Percentiles rank a stretch among this genome's conserved stretches.
Evolutionary conservation across 768 basidiomycete genomes (phyloP).

Genomic region (Podaxis sp.): DNA sequence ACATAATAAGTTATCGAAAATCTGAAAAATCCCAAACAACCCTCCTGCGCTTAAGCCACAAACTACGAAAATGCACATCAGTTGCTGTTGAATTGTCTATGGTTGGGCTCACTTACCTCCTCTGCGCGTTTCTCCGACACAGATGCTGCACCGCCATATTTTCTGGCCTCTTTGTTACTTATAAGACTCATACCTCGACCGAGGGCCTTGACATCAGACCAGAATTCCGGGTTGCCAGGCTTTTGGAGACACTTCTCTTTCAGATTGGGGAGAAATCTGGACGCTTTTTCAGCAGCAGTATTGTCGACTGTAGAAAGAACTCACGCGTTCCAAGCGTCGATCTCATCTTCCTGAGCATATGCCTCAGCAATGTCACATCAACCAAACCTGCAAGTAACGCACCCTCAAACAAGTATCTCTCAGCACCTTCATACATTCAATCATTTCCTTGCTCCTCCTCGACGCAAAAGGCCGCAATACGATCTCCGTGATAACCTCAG

Average conservation of each 20-base stretch:
- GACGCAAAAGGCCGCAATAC: conserved; percentile 66
- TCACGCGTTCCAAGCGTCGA: conserved; percentile 77
- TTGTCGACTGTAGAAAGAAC: conserved; percentile 17
- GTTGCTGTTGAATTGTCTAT: not conserved
- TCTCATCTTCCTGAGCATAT: conserved; percentile 64
- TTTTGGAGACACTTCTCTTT: conserved; percentile 48
- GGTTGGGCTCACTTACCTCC: conserved; percentile 35
- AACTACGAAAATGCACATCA: not conserved
- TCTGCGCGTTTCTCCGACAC: conserved; percentile 52
- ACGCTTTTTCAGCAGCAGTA: not conserved
- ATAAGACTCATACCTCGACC: conserved; percentile 62
- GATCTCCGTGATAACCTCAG: conserved; percentile 65
- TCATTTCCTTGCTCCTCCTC: conserved; percentile 61
- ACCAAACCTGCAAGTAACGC: conserved; percentile 15
- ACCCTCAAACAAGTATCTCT: conserved; percentile 66
- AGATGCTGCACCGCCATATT: conserved; percentile 51
- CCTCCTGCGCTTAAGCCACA: not conserved
- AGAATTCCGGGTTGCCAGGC: conserved; percentile 66
- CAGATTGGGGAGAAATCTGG: conserved; percentile 59
- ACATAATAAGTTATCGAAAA: no score
- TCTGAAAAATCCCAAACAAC: no score
- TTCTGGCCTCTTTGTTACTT: conserved; percentile 53
- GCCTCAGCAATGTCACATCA: not conserved
- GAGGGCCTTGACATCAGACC: conserved; percentile 47
- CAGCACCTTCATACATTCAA: conserved; percentile 68